Evolutionary conservation across 1,284 basidiomycete genomes (phyloP), one percentile per base, ranked within the genome.

Genomic region (Pseudozyma tsukubaensis): DNA sequence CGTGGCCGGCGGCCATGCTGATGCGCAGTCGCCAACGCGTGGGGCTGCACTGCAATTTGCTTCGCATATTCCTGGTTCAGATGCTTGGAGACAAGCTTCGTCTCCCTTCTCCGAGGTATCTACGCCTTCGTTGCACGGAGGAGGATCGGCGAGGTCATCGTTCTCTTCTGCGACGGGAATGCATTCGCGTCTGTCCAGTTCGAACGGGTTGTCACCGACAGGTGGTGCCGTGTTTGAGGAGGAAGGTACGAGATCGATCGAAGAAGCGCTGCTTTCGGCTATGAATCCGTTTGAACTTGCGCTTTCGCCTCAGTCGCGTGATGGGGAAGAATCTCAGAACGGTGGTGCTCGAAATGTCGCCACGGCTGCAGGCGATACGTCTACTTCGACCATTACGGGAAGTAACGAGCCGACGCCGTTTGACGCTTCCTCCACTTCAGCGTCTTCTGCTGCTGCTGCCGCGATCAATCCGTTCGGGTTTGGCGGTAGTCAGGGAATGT

Each of bases 371-470:
- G 69, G 69, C 10, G 65, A 68, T 50, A 49, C 50, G 1, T 62
- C 65, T n/a, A 66, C 58, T 4, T 64, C 65, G 32, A 73, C 71
- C 10, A 32, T 69, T 16, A 73, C 72, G 9, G 72, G 72, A 21
- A 59, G 55, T 32, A 75, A 75, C 35, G 72, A 75, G 49, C 67
- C 72, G 0, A 75, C 72, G 21, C 72, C 72, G 1, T 74, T 70
- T 34, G 60, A 67, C 6, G 35, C 37, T 16, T 57, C 62, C 7
- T 64, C 53, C 2, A 63, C 61, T 14, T 35, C 58, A 18, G 43
- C 42, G 4, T 50, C 52, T 16, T 48, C 40, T 36, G 19, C 37
- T 1, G 61, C 58, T 40, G 51, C 0, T 56, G 54, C 19, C 24
- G 34, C 16, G 29, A 36, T 5, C 34, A 18, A 35, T 8, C 37